Evolutionary conservation across 257 asterid genomes (phyloP), one percentile per base, ranked within the genome.

Genomic region (Ophiorrhiza pumila): DNA sequence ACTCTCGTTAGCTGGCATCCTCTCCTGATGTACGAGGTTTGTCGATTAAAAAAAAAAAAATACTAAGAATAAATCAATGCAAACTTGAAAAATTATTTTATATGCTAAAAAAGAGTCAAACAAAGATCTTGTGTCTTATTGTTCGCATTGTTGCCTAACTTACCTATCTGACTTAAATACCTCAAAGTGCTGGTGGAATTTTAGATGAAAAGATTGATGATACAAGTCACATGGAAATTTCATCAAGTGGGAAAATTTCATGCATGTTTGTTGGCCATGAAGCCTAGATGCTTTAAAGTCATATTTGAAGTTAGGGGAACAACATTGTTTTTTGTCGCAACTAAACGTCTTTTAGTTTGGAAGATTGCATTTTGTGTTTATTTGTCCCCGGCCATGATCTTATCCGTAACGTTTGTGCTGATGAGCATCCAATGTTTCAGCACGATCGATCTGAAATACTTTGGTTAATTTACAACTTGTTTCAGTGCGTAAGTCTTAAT

Each of bases 321-420:
- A 68, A 27, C 52, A 20, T 53, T n/a, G 59, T 53, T 25, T 25
- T 27, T 18, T 57, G 9, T 32, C 22, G 47, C 5, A 49, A 68
- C 73, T 49, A 10, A 32, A 20, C 32, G 62, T 50, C 18, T 55
- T 2, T 34, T 61, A 22, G 29, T 42, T 68, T 68, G 31, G 1
- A 18, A 6, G 46, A 18, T 5, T 7, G 49, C 11, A 41, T 34
- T 9, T 11, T 68, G 43, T 8, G 45, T 10, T 27, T 9, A 18
- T 59, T 71, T 57, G 67, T 46, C 66, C 9, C 75, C 75, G 23
- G 25, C n/a, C n/a, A n/a, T n/a, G 4, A n/a, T 70, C 39, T 73
- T 62, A 27, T 73, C 63, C 29, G 5, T n/a, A n/a, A n/a, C n/a
- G n/a, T n/a, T 22, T 62, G 31, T 20, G 18, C 39, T 20, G 34